Evolutionary conservation across 176 grass and related monocot species (phyloP).

Genomic region (Oryza officinalis): DNA sequence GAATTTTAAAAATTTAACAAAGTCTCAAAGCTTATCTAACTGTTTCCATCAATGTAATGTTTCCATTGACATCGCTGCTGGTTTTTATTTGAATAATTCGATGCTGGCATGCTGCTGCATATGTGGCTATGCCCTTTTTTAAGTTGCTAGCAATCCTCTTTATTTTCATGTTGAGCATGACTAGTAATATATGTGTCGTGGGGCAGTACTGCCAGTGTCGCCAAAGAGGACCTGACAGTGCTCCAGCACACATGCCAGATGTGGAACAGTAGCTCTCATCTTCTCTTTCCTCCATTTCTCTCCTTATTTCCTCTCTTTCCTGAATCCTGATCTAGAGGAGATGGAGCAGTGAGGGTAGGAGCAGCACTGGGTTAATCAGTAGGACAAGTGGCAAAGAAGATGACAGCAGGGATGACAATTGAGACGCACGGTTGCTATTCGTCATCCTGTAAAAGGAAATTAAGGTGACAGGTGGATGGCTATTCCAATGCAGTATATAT

Average conservation of each 20-base stretch:
- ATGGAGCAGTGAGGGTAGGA: not conserved
- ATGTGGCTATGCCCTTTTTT: not conserved
- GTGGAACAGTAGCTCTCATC: not conserved
- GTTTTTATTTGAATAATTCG: not conserved
- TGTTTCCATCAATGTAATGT: not conserved
- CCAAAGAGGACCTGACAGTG: not conserved
- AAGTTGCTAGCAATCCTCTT: not conserved
- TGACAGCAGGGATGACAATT: not conserved
- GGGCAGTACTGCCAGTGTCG: not conserved
- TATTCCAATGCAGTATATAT: not conserved
- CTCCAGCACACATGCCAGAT: not conserved
- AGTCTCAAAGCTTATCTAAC: not conserved
- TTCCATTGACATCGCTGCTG: not conserved
- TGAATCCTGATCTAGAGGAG: not conserved
- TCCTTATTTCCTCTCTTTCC: not conserved
- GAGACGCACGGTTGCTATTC: not conserved
- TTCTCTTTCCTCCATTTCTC: not conserved
- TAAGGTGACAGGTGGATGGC: not conserved
- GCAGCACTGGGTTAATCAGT: not conserved
- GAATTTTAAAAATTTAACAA: not conserved
- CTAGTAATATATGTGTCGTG: not conserved
- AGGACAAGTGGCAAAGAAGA: not conserved
- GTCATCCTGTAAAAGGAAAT: not conserved
- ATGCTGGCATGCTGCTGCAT: not conserved
- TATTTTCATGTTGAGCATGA: not conserved